Base-by-base conservation (phyloP, 2,329 filamentous ascomycete genomes). In the Waltergamsia citrina region DNA sequence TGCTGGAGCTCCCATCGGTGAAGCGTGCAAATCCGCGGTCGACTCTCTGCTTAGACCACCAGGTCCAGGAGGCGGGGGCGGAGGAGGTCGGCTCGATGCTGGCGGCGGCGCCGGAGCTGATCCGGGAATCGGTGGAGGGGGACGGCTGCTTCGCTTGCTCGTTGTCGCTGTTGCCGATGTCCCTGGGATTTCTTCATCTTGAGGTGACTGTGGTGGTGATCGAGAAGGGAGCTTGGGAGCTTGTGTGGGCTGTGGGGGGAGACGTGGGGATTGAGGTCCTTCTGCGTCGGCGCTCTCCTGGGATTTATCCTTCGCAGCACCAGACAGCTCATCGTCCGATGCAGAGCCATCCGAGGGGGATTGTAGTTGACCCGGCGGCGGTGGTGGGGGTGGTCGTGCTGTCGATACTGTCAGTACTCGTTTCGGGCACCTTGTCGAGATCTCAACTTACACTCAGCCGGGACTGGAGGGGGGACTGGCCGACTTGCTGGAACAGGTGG, bases 321-420 rank as follows among this genome's bases (percentile, higher is more conserved):
- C 63, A 8, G 82, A 86, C 47, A 87, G 63, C 54, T 95, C 90
- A 53, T 95, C 88, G 46, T 93, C 88, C 28, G 88, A 92, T 52
- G 83, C 85, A 2, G 86, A 93, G 20, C 86, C 87, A 40, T 81
- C 71, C 38, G 78, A 85, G 29, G 78, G 78, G 26, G 84, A 84
- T 31, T 70, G 65, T 12, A 73, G 51, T 28, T 65, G 63, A 23
- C 69, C 60, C 25, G 71, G 61, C 33, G 71, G 65, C 26, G 64
- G 64, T 22, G 65, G 63, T 32, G 73, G 74, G 2, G 68, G 63
- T 29, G 80, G 75, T 32, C 80, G 81, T 46, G 74, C 34, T 36
- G n/a, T 16, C 11, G 16, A 8, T 27, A 6, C 14, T 7, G 29
- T 31, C 29, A 31, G 29, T 19, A 17, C 18, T 7, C 12, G 21